Evolutionary conservation across 2,329 filamentous ascomycete genomes (phyloP).

Genomic region (Chaetomiaceae sp.): DNA sequence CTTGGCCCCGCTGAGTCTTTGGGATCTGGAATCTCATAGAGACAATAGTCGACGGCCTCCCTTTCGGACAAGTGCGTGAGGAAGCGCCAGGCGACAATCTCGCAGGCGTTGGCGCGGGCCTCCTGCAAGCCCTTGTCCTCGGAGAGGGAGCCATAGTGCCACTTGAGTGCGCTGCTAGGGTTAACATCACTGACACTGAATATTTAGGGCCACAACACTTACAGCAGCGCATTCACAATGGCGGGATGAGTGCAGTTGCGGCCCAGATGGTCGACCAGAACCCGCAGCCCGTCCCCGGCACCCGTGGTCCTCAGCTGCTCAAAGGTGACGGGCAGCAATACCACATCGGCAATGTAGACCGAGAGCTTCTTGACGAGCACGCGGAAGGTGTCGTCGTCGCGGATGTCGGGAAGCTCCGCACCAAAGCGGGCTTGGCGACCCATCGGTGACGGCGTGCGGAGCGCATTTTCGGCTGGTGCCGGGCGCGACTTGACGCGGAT

Average conservation of each 20-base stretch:
- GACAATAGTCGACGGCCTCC: conserved; percentile 69
- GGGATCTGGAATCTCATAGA: conserved; percentile 62
- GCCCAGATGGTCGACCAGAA: conserved; percentile 61
- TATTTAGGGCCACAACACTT: conserved; percentile 33
- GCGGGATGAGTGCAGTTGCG: conserved; percentile 61
- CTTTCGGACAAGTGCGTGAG: conserved; percentile 65
- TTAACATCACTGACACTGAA: not conserved
- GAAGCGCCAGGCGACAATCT: conserved; percentile 78
- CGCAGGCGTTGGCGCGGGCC: conserved; percentile 67
- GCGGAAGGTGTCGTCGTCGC: conserved; percentile 56
- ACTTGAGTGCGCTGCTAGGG: conserved; percentile 61
- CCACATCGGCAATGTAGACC: conserved; percentile 51
- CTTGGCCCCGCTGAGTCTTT: conserved; percentile 27
- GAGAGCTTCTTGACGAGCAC: conserved; percentile 64
- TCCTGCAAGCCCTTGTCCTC: conserved; percentile 64
- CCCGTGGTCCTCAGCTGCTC: conserved; percentile 67
- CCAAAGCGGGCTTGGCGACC: conserved; percentile 23
- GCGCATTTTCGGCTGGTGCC: conserved; percentile 26
- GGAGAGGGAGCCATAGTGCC: conserved; percentile 62
- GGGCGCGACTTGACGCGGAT: conserved; percentile 40
- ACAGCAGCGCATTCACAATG: conserved; percentile 71
- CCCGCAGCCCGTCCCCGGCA: conserved; percentile 53
- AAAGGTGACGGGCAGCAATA: conserved; percentile 64
- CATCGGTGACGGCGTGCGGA: conserved; percentile 36
- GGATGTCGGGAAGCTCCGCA: conserved; percentile 51